Evolutionary conservation across 2,329 filamentous ascomycete genomes (phyloP).

Genomic region (Neopestalotiopsis sp.): DNA sequence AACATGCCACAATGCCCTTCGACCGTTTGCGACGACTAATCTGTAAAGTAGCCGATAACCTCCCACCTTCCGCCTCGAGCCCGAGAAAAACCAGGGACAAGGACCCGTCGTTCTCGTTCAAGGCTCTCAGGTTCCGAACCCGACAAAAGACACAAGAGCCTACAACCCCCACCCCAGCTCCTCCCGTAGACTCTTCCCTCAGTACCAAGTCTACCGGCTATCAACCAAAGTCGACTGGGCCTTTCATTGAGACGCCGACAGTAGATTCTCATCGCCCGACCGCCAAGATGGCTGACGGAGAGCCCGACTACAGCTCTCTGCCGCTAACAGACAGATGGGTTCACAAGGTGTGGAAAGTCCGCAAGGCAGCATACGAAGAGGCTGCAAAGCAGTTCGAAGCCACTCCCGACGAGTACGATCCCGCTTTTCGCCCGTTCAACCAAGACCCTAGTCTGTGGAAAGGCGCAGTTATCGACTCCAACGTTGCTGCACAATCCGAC

Average conservation of each 20-base stretch:
- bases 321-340: conserved; percentile 80
- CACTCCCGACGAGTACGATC: conserved; percentile 83
- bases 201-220: background rate
- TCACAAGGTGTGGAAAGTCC: conserved; percentile 97
- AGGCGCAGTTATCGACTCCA: conserved; percentile 88
- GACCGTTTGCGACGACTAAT: conserved; percentile 21
- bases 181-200: conserved; percentile 3
- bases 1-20: conserved; percentile 22
- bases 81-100: background rate
- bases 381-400: conserved; percentile 85
- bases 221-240: background rate
- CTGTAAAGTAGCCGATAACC: conserved; percentile 20
- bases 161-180: conserved; percentile 4
- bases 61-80: conserved; percentile 15
- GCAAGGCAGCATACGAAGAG: conserved; percentile 94
- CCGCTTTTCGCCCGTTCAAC: conserved; percentile 85
- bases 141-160: conserved; percentile 10
- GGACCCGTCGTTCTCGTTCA: conserved; percentile 13
- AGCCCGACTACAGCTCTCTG: conserved; percentile 82
- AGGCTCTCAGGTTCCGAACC: conserved; percentile 10
- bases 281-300: conserved; percentile 74
- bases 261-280: conserved; percentile 18
- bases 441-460: conserved; percentile 90
- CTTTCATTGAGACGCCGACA: conserved; percentile 2
- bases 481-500: conserved; percentile 96